phyloP scores from a whole-genome alignment of 495 filamentous ascomycete genomes.

The Aspergillus hancockii region DNA sequence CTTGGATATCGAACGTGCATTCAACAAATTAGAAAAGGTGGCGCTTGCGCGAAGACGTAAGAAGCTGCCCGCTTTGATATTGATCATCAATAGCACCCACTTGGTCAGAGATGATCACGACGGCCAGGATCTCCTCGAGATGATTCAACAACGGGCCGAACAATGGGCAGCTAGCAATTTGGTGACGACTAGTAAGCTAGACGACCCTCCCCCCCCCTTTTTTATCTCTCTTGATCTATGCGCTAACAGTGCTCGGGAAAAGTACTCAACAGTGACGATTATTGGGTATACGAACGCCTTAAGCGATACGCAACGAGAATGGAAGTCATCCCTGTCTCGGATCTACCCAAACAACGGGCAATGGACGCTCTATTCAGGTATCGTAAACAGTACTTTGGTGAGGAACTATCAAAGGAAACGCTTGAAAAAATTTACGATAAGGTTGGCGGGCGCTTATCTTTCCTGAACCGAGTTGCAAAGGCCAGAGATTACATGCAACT shows the following conservation, averaged over 20 bases:
- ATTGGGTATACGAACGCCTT: constrained; percentile 94
- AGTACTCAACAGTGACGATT: constrained; percentile 93
- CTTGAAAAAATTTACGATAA: constrained; percentile 78
- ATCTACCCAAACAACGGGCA: constrained; percentile 76
- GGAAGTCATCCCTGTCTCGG: constrained; percentile 81
- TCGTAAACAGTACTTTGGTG: constrained; percentile 66
- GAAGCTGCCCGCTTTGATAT: constrained; percentile 65
- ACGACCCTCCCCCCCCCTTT: neutral
- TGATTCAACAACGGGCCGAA: constrained; percentile 94
- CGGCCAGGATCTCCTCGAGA: constrained; percentile 86
- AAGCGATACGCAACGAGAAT: constrained; percentile 89
- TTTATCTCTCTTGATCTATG: neutral
- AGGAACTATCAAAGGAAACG: constrained; percentile 50
- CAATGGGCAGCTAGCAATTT: constrained; percentile 90
- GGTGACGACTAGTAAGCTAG: constrained; percentile 64
- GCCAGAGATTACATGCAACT: constrained; percentile 72
- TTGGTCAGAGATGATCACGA: constrained; percentile 87
- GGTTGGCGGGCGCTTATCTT: constrained; percentile 85
- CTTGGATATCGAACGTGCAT: constrained; percentile 90
- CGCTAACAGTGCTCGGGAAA: neutral
- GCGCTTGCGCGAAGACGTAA: constrained; percentile 66
- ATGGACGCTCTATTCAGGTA: constrained; percentile 74
- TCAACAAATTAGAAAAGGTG: constrained; percentile 98
- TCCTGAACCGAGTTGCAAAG: constrained; percentile 83
- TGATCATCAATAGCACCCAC: constrained; percentile 92